These are phyloP conservation scores for Sarcodon aspratus DNA, from an alignment of 768 basidiomycete genomes.

Conservation along the genomic window DNA sequence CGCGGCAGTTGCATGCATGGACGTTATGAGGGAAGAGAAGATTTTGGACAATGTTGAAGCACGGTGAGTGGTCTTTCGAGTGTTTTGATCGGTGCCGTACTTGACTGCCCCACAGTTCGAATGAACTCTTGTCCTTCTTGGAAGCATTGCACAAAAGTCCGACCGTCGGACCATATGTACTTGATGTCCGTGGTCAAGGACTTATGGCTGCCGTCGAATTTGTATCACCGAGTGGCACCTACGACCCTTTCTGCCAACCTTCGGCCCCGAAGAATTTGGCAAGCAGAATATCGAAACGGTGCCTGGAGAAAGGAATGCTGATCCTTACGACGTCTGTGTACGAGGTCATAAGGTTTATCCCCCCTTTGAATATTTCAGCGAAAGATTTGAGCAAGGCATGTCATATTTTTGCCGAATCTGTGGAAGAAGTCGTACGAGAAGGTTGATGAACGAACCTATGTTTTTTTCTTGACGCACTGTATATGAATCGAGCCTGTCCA, in stretches of 20 bases:
- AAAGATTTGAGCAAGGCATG: slow-evolving; percentile 65
- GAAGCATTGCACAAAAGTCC: slow-evolving; percentile 44
- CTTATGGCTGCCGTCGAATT: slow-evolving; percentile 86
- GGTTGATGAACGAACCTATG: slow-evolving; percentile 6
- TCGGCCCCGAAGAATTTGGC: slow-evolving; percentile 45
- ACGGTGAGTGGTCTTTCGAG: slow-evolving; percentile 30
- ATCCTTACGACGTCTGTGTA: slow-evolving; percentile 85
- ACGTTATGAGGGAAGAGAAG: slow-evolving; percentile 71
- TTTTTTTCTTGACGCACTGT: too few species aligned
- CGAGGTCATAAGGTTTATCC: slow-evolving; percentile 88
- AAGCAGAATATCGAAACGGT: slow-evolving; percentile 60
- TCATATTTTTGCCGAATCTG: slow-evolving; percentile 54
- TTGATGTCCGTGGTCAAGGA: slow-evolving; percentile 83
- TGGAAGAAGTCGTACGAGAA: slow-evolving; percentile 54
- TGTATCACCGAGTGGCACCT: slow-evolving; percentile 39
- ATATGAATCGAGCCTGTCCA: too few species aligned
- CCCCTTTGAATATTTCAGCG: slow-evolving; percentile 71
- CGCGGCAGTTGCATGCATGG: slow-evolving; percentile 74
- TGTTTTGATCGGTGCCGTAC: not conserved
- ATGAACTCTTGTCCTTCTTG: slow-evolving; percentile 58
- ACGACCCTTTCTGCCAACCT: slow-evolving; percentile 30
- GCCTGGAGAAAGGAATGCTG: slow-evolving; percentile 78
- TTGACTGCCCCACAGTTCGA: slow-evolving; percentile 32
- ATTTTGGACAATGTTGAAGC: slow-evolving; percentile 69
- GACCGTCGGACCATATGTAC: slow-evolving; percentile 42